phyloP scores from a whole-genome alignment of 495 filamentous ascomycete species.

The Zalerion maritima region DNA sequence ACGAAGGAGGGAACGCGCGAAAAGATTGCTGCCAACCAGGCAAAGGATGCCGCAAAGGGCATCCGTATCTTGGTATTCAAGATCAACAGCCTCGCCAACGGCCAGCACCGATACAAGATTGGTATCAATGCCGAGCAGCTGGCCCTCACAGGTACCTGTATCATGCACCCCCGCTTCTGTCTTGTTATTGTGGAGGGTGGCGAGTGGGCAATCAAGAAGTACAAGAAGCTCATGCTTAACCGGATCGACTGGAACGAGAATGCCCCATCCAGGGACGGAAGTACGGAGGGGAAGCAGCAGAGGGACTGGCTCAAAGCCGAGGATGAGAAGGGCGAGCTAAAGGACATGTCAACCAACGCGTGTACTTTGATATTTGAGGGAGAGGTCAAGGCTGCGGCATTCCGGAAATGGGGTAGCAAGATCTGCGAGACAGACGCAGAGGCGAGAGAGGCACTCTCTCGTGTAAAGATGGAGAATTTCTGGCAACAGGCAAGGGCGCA shows the following conservation, averaged over 20 bases:
- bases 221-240: slow-evolving; percentile 81
- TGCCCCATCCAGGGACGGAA: slow-evolving; percentile 45
- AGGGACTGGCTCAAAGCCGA: slow-evolving; percentile 61
- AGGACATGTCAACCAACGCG: slow-evolving; percentile 65
- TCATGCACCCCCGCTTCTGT: slow-evolving; percentile 77
- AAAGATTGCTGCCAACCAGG: slow-evolving; percentile 70
- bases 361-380: slow-evolving; percentile 81
- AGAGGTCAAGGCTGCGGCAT: slow-evolving; percentile 58
- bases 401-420: slow-evolving; percentile 73
- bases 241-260: slow-evolving; percentile 94
- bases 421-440: slow-evolving; percentile 79
- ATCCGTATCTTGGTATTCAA: slow-evolving; percentile 75
- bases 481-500: slow-evolving; percentile 75
- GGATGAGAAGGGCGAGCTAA: slow-evolving; percentile 64
- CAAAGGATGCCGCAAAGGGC: slow-evolving; percentile 76
- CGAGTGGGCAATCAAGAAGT: slow-evolving; percentile 58
- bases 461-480: slow-evolving; percentile 85
- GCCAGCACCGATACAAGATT: slow-evolving; percentile 85
- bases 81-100: slow-evolving; percentile 74
- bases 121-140: slow-evolving; percentile 81
- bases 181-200: slow-evolving; percentile 89
- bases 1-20: slow-evolving; percentile 81
- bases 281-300: slow-evolving; percentile 45
- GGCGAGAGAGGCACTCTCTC: slow-evolving; percentile 64
- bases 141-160: slow-evolving; percentile 68